Conservation (phyloP, 169 alveolate genomes). For the Prorocentrum cordatum region DNA sequence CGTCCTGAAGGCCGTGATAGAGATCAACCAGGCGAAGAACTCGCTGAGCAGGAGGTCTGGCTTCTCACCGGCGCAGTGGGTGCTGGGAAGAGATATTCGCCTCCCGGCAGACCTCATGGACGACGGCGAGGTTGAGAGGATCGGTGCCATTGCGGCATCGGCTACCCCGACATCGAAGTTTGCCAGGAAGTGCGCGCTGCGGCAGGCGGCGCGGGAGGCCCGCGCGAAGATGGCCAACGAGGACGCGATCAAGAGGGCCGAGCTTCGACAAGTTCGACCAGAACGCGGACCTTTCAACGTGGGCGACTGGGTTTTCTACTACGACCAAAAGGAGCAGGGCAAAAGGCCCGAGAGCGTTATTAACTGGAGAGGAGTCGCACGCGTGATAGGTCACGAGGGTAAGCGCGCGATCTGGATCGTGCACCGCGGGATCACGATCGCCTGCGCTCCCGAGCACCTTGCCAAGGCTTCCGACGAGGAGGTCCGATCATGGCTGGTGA, state of each 20-base stretch:
- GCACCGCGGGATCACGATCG: background rate
- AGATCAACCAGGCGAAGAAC: constrained; percentile 2
- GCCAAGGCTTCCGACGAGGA: background rate
- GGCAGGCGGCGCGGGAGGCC: background rate
- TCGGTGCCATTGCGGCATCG: background rate
- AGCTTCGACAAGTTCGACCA: background rate
- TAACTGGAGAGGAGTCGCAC: background rate
- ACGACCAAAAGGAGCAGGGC: background rate
- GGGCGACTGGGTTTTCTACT: background rate
- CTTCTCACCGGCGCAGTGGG: constrained; percentile 1
- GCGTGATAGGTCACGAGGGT: background rate
- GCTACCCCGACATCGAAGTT: background rate
- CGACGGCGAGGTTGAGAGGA: background rate
- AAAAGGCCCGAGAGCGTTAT: background rate
- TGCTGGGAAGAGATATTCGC: background rate
- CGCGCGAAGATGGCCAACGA: background rate
- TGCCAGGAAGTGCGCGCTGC: background rate
- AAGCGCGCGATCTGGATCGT: background rate
- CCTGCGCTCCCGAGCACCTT: background rate
- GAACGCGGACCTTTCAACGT: background rate
- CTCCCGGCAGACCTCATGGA: background rate
- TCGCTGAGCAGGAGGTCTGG: background rate
- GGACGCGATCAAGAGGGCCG: background rate
- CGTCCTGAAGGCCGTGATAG: background rate
- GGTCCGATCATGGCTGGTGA: background rate